Base-by-base conservation (phyloP, 2,329 filamentous ascomycete genomes). In the Paraphaeosphaeria sporulosa region DNA sequence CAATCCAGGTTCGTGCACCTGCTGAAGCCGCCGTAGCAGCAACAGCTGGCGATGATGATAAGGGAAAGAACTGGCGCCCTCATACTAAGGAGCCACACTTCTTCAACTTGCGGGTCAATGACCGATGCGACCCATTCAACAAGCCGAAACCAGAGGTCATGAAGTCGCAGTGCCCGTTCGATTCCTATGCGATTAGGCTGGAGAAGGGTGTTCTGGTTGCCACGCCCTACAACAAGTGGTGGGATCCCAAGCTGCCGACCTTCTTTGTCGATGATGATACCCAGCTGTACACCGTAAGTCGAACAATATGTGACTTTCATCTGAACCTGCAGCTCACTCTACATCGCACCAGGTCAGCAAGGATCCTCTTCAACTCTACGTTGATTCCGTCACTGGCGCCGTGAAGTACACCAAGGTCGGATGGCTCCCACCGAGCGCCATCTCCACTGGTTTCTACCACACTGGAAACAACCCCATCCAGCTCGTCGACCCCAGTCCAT, bases 211-310 rank as follows among this genome's bases (percentile, higher is more conserved):
- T 66, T n/a, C 65, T 65, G 19, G 66, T 73, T 59, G 72, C 68
- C 12, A 72, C 69, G 19, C 69, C 70, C 32, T 74, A 72, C 63
- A 72, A 71, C 64, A 71, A 69, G 54, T 71, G 64, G 63, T 72
- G 59, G 53, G 64, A 71, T 32, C 64, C 64, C 15, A 69, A 70
- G 55, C 63, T 74, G 17, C 59, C 69, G 25, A 66, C 68, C 27
- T 71, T 76, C 59, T 73, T 71, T 43, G 71, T 69, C 32, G 68
- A 70, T 48, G 68, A 72, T 25, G 69, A 71, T 57, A 72, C 67
- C 48, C 61, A 69, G 51, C 21, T 68, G 36, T 74, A 73, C 61
- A 74, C 70, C 7, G 71, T 73, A 68, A 54, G 71, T 63, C 25
- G 0, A 25, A 13, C 21, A 21, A 21, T 25, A n/a, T 10, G 21